Evolutionary conservation across 139 green algal genomes (phyloP), one percentile per base, ranked within the genome.

Genomic region (Diplosphaera chodatii): DNA sequence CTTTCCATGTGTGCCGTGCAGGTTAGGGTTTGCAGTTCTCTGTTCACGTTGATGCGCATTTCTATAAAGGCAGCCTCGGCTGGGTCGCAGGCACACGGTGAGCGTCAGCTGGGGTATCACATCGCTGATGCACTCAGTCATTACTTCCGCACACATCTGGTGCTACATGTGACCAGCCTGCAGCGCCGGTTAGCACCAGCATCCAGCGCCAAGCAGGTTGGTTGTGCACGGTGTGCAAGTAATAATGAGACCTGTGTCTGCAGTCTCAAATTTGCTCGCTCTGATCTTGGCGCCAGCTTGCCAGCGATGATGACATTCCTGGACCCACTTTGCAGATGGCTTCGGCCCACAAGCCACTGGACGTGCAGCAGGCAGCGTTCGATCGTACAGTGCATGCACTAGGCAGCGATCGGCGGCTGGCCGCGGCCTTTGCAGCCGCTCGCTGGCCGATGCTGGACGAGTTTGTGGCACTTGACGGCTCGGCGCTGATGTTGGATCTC

Each of bases 81-180:
- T n/a, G n/a, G n/a, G n/a, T n/a, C n/a, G n/a, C n/a, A 55, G 0
- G 28, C 40, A 22, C 71, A 64, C 10, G n/a, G 27, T n/a, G 72
- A 78, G 56, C 34, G 37, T 29, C 76, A 85, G 74, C 69, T 86
- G 4, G 85, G 72, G 0, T 84, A 81, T 55, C 79, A 93, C 68
- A 72, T 74, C 21, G 82, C 73, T 55, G 69, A 77, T 1, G 82
- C 85, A 8, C 73, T 93, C 55, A 78, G 83, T 27, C 76, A 85
- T 69, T 92, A 88, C 77, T 59, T 89, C n/a, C 70, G 83, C 3
- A 73, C 78, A 3, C 83, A 91, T 68, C 82, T 93, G 15, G 64
- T 78, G 15, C 59, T 84, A n/a, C 83, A 88, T 27, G 68, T 88
- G 5, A 32, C 41, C 6, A 28, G 23, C 4, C 55, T 89, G 23